Percentiles rank a stretch among this genome's conserved stretches.
These are phyloP conservation scores for Exophiala mesophila DNA, from an alignment of 2,329 filamentous ascomycete species.

Conservation along the genomic window DNA sequence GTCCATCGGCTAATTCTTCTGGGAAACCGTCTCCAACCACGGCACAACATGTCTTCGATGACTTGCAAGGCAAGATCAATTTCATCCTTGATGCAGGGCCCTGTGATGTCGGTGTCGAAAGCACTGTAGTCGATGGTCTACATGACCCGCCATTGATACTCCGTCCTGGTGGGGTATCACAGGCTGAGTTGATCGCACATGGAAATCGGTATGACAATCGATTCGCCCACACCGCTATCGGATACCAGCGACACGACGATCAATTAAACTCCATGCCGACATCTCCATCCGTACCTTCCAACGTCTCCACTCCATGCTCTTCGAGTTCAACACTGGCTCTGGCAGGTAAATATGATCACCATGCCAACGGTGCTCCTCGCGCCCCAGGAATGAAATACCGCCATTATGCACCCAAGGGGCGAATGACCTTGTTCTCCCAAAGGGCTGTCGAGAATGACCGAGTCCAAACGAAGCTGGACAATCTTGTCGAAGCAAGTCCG, in stretches of 20 bases:
- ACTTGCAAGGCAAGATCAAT: slow-evolving; percentile 75
- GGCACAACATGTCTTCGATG: slow-evolving; percentile 81
- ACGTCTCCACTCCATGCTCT: background rate
- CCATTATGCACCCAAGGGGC: slow-evolving; percentile 89
- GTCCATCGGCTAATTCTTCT: slow-evolving; percentile 89
- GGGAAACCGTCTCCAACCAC: slow-evolving; percentile 89
- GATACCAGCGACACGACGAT: slow-evolving; percentile 53
- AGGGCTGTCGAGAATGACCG: slow-evolving; percentile 27
- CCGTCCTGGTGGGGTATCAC: slow-evolving; percentile 76
- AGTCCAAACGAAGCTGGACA: slow-evolving; percentile 11
- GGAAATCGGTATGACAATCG: slow-evolving; percentile 62
- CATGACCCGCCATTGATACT: slow-evolving; percentile 75
- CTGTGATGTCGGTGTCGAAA: slow-evolving; percentile 88
- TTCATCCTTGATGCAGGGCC: slow-evolving; percentile 84
- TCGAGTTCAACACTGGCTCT: slow-evolving; percentile 1
- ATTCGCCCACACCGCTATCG: slow-evolving; percentile 74
- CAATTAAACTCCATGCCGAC: background rate
- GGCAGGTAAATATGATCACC: slow-evolving; percentile 12
- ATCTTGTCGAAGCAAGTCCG: slow-evolving; percentile 27
- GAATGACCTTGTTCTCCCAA: slow-evolving; percentile 66
- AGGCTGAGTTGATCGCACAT: slow-evolving; percentile 56
- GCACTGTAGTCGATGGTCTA: slow-evolving; percentile 90
- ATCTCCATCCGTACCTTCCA: slow-evolving; percentile 5
- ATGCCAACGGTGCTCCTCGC: slow-evolving; percentile 52
- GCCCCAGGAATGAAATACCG: slow-evolving; percentile 99